These are phyloP conservation scores for Flaveria robusta DNA, from an alignment of 129 eudicot genomes.

Conservation along the genomic window DNA sequence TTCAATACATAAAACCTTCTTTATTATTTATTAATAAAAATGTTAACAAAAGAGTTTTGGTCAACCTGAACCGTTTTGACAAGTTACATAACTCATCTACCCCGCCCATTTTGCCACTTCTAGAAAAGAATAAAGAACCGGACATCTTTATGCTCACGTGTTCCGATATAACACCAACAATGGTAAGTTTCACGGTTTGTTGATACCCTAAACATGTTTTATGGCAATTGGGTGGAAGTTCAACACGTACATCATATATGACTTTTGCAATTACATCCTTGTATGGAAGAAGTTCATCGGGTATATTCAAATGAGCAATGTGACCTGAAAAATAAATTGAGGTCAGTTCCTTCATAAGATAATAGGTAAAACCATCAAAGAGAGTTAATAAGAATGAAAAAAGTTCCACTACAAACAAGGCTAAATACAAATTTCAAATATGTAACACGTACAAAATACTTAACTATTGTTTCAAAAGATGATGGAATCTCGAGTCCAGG, in stretches of 20 bases:
- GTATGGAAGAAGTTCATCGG: slow-evolving; percentile 85
- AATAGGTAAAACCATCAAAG: not conserved
- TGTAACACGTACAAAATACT: slow-evolving; percentile 45
- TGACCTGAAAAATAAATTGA: slow-evolving; percentile 72
- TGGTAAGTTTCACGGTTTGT: slow-evolving; percentile 6
- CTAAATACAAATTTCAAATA: not conserved
- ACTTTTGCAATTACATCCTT: slow-evolving; percentile 93
- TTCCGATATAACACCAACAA: not conserved
- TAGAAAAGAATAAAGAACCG: slow-evolving; percentile 10
- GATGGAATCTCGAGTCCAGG: slow-evolving; percentile 90
- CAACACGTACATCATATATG: slow-evolving; percentile 79
- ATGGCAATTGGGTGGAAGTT: not conserved
- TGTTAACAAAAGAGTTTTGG: no score
- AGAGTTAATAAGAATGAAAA: no score
- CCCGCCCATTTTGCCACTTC: not conserved
- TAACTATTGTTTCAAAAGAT: slow-evolving; percentile 98
- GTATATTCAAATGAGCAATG: slow-evolving; percentile 89
- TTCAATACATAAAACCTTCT: slow-evolving; percentile 4
- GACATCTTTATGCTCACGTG: not conserved
- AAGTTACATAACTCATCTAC: not conserved
- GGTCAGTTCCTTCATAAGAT: slow-evolving; percentile 36
- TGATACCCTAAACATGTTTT: not conserved
- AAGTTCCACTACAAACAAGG: not conserved
- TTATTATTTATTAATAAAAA: not conserved
- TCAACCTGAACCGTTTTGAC: not conserved